Evolutionary conservation across 352 stramenopile genomes (phyloP).

Genomic region (Globisporangium barbulae): DNA sequence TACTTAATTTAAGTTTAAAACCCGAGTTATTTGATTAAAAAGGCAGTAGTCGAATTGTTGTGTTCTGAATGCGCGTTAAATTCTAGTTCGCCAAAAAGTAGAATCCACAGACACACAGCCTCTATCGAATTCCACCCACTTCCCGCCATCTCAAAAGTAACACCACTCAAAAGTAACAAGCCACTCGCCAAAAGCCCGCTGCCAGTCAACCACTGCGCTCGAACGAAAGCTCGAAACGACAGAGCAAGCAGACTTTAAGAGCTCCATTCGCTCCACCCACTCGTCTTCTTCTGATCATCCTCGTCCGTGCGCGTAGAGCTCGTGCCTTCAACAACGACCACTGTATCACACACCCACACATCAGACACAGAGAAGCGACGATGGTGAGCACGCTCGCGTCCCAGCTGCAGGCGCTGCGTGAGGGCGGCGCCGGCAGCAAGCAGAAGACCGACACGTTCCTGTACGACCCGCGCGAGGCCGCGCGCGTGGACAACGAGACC

Average conservation of each 20-base stretch:
- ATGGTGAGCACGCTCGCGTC: slow-evolving; percentile 69
- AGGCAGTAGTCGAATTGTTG: no score
- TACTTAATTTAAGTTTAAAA: no score
- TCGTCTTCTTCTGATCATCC: not conserved
- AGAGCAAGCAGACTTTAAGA: slow-evolving; percentile 8
- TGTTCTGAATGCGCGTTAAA: no score
- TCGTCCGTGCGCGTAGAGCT: not conserved
- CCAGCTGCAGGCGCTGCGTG: slow-evolving; percentile 81
- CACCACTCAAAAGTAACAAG: not conserved
- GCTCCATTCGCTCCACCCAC: slow-evolving; percentile 15
- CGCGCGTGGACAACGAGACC: slow-evolving; percentile 79
- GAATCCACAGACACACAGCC: not conserved
- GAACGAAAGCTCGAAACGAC: slow-evolving; percentile 12
- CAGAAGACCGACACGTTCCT: slow-evolving; percentile 82
- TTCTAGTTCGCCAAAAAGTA: no score
- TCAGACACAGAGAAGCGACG: not conserved
- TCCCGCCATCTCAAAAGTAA: not conserved
- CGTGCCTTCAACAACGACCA: not conserved
- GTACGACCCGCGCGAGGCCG: slow-evolving; percentile 78
- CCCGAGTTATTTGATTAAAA: no score
- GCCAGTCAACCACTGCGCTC: slow-evolving; percentile 8
- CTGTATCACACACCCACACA: not conserved
- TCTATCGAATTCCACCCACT: not conserved
- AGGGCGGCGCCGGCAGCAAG: slow-evolving; percentile 74
- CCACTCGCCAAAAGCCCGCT: not conserved